phyloP scores from a whole-genome alignment of 1,284 basidiomycete species.

The Malassezia sp. region DNA sequence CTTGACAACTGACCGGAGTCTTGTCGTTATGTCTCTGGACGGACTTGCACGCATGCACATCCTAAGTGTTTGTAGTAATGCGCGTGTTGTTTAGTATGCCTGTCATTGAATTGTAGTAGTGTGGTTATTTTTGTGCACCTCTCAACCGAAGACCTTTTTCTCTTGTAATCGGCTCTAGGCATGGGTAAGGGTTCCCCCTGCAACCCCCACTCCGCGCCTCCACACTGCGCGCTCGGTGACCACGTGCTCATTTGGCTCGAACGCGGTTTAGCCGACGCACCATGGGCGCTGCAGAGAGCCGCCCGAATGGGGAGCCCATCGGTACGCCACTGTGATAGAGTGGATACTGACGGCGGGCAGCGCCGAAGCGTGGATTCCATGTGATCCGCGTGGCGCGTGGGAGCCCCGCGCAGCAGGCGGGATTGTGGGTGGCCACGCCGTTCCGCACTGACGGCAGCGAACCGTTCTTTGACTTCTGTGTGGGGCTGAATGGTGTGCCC shows the following conservation, averaged over 20 bases:
- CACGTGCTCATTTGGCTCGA: background rate
- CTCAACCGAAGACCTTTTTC: too few species aligned
- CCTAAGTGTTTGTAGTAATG: too few species aligned
- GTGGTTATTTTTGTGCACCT: too few species aligned
- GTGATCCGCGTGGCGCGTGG: slow-evolving; percentile 46
- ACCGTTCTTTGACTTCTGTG: slow-evolving; percentile 91
- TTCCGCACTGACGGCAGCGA: slow-evolving; percentile 49
- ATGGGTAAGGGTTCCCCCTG: too few species aligned
- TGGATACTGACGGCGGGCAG: slow-evolving; percentile 1
- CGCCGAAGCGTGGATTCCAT: slow-evolving; percentile 40
- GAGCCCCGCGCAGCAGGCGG: slow-evolving; percentile 56
- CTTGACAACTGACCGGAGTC: slow-evolving; percentile 7
- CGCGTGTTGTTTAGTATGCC: too few species aligned
- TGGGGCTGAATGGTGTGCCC: slow-evolving; percentile 60
- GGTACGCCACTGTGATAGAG: background rate
- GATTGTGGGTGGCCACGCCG: slow-evolving; percentile 51
- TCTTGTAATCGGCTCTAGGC: too few species aligned
- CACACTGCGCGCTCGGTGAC: too few species aligned
- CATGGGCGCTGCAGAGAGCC: slow-evolving; percentile 16
- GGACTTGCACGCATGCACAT: too few species aligned
- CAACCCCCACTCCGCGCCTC: too few species aligned
- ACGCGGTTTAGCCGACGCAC: background rate
- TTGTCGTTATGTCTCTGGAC: too few species aligned
- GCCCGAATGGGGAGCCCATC: background rate
- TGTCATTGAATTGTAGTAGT: too few species aligned